phyloP scores from a whole-genome alignment of 768 basidiomycete species.

The Daedalea quercina region DNA sequence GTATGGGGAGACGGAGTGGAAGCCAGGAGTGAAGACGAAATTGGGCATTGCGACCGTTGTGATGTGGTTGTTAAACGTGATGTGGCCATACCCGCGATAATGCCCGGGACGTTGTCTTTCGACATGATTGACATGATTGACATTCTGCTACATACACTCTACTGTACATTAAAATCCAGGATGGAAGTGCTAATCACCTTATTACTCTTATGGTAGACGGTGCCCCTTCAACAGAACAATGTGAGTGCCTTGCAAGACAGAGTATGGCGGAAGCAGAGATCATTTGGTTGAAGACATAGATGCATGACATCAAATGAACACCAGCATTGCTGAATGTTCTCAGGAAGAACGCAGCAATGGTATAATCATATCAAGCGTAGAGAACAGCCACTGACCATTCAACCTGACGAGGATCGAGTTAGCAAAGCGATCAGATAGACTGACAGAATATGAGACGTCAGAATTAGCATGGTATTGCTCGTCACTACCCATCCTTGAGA shows the following conservation, averaged over 20 bases:
- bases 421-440: background rate
- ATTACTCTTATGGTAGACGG: too few species aligned
- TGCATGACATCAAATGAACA: conserved; percentile 10
- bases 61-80: conserved; percentile 62
- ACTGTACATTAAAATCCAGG: too few species aligned
- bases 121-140: too few species aligned
- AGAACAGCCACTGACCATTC: background rate
- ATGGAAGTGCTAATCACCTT: too few species aligned
- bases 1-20: conserved; percentile 25
- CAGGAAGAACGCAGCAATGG: conserved; percentile 1
- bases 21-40: conserved; percentile 37
- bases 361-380: background rate
- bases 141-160: background rate
- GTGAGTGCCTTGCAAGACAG: background rate
- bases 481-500: conserved; percentile 69
- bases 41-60: conserved; percentile 33
- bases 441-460: conserved; percentile 32
- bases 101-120: background rate
- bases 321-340: background rate
- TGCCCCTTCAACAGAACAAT: too few species aligned
- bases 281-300: conserved; percentile 35
- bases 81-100: conserved; percentile 38
- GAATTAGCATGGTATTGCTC: conserved; percentile 87
- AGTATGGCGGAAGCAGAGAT: conserved; percentile 13
- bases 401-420: background rate